Evolutionary conservation across 2,329 filamentous ascomycete species (phyloP), one percentile per base, ranked within the genome.

Genomic region (Chaetothyriales sp.): DNA sequence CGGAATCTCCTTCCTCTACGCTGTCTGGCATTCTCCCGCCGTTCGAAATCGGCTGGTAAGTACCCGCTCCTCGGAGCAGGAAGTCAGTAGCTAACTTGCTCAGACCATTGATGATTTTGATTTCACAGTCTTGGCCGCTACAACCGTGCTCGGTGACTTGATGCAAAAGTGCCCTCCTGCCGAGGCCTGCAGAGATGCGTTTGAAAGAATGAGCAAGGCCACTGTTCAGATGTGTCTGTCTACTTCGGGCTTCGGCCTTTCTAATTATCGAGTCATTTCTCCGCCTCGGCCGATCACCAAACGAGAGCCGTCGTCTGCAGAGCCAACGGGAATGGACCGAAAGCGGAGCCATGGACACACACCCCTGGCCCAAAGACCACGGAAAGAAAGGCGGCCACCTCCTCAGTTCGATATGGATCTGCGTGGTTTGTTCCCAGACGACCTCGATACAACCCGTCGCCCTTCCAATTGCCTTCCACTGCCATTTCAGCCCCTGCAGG

Each of bases 141-240:
- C 88, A 47, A 95, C 90, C 1, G 89, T 97, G 7, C 82, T 97
- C 44, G 84, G 82, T 4, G 92, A 95, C 64, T 76, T 97, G 56
- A 89, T 94, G 58, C 86, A 94, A 59, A 95, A 95, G 66, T 97
- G 92, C 60, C 89, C 90, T 0, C 90, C 90, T 0, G 90, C 90
- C 29, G 89, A 95, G 73, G 88, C 89, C 9, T 97, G 90, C 66
- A 82, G 89, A 13, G 89, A 97, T 66, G 89, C 92, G 0, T 95
- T 97, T 65, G 87, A 94, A 61, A 81, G 90, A 43, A 97, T 95
- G 72, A 89, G 87, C 62, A 94, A 92, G 70, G 89, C 89, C 8
- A 97, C 90, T 0, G 85, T 97, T 48, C 87, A 90, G 64, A 95
- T 95, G 89, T 89, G 86, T 60, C 83, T 89, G 65, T 86, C 85